These are phyloP conservation scores for Agrocybe chaxingu DNA, from an alignment of 768 basidiomycete species.

Conservation along the genomic window DNA sequence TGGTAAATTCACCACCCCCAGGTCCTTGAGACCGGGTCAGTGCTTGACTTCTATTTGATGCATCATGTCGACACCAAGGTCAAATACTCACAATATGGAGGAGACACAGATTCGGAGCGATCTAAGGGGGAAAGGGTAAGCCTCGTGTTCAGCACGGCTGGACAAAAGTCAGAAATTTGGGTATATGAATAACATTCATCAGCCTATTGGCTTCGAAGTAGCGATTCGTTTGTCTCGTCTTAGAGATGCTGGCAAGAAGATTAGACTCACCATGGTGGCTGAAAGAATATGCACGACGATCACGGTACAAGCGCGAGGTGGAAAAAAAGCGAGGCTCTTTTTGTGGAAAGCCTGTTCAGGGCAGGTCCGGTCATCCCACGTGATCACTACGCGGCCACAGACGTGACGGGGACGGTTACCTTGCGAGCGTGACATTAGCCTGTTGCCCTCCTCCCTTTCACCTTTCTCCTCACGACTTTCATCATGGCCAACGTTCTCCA, in stretches of 20 bases:
- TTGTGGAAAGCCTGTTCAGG: slow-evolving; percentile 26
- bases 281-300: not conserved
- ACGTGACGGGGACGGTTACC: not conserved
- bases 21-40: slow-evolving; percentile 75
- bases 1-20: slow-evolving; percentile 72
- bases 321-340: slow-evolving; percentile 9
- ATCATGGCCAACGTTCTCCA: slow-evolving; percentile 73
- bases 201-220: slow-evolving; percentile 77
- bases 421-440: not conserved
- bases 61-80: slow-evolving; percentile 42
- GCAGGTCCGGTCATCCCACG: slow-evolving; percentile 24
- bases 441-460: slow-evolving; percentile 11
- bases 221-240: slow-evolving; percentile 84
- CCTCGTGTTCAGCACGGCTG: not conserved
- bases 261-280: slow-evolving; percentile 8
- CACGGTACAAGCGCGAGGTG: slow-evolving; percentile 1
- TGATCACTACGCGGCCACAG: slow-evolving; percentile 1
- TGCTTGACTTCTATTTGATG: slow-evolving; percentile 89
- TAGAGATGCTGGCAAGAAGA: slow-evolving; percentile 19
- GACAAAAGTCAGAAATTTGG: slow-evolving; percentile 83
- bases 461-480: slow-evolving; percentile 22
- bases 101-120: slow-evolving; percentile 8
- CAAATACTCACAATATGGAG: slow-evolving; percentile 24
- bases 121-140: slow-evolving; percentile 11
- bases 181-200: slow-evolving; percentile 73